phyloP scores from a whole-genome alignment of 441 rosid genomes.

The Pelargonium fulgidum region DNA sequence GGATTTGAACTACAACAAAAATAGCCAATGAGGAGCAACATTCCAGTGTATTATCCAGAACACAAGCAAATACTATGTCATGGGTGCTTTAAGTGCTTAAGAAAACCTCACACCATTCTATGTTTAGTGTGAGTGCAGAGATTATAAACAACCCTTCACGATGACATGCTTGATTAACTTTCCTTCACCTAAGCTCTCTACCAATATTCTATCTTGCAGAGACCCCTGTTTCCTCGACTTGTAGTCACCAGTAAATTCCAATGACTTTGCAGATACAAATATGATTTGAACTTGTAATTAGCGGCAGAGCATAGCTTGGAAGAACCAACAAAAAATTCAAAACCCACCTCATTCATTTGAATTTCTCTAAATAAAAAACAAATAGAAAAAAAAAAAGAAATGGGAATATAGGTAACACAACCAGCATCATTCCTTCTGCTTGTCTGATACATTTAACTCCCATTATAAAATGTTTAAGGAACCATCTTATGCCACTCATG shows the following conservation, averaged over 20 bases:
- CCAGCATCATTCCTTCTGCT: no score
- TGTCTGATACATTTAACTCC: background rate
- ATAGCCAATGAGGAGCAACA: constrained; percentile 14
- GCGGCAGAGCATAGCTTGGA: no score
- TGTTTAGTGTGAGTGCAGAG: no score
- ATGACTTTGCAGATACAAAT: no score
- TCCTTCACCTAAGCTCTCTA: background rate
- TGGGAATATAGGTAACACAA: no score
- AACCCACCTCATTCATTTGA: no score
- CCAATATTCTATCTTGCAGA: background rate
- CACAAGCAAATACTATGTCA: background rate
- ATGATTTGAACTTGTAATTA: no score
- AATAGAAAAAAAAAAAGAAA: no score
- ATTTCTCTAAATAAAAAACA: no score
- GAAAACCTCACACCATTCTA: background rate
- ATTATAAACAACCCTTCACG: no score
- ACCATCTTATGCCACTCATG: background rate
- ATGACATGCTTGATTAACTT: background rate
- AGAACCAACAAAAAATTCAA: no score
- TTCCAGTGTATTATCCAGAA: background rate
- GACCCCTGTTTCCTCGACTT: background rate
- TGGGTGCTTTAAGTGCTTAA: background rate
- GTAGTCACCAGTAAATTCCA: no score
- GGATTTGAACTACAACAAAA: constrained; percentile 71
- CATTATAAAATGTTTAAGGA: background rate